phyloP scores from a whole-genome alignment of 352 stramenopile genomes.

The Discostella stelligera region DNA sequence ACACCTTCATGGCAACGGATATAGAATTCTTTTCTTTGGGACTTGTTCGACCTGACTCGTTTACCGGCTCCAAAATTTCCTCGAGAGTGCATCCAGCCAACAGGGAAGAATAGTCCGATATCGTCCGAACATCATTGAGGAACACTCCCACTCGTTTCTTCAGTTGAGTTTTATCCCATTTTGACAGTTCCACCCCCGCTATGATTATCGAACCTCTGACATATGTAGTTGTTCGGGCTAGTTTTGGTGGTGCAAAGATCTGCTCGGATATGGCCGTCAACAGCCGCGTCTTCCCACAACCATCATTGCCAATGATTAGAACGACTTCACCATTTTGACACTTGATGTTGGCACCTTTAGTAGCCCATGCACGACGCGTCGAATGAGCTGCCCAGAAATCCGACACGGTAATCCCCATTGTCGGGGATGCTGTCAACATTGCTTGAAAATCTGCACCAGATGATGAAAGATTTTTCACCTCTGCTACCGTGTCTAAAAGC shows the following conservation, averaged over 20 bases:
- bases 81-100: slow-evolving; percentile 67
- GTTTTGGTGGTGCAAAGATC: slow-evolving; percentile 62
- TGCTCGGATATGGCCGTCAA: slow-evolving; percentile 72
- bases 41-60: slow-evolving; percentile 23
- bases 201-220: slow-evolving; percentile 68
- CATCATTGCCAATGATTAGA: slow-evolving; percentile 67
- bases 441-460: slow-evolving; percentile 53
- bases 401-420: slow-evolving; percentile 61
- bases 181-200: slow-evolving; percentile 64
- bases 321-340: slow-evolving; percentile 74
- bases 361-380: slow-evolving; percentile 69
- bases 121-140: slow-evolving; percentile 69
- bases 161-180: slow-evolving; percentile 72
- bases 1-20: slow-evolving; percentile 63
- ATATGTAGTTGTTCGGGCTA: slow-evolving; percentile 58
- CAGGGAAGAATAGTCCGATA: slow-evolving; percentile 59
- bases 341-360: slow-evolving; percentile 65
- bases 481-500: slow-evolving; percentile 47
- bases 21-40: slow-evolving; percentile 60
- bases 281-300: slow-evolving; percentile 70
- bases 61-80: slow-evolving; percentile 76
- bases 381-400: slow-evolving; percentile 80
- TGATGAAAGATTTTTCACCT: slow-evolving; percentile 50
- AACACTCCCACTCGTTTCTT: slow-evolving; percentile 64
- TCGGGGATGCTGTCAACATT: slow-evolving; percentile 60